Evolutionary conservation across 179 eudicot genomes (phyloP).

Genomic region (Sideroxylon spinosum): DNA sequence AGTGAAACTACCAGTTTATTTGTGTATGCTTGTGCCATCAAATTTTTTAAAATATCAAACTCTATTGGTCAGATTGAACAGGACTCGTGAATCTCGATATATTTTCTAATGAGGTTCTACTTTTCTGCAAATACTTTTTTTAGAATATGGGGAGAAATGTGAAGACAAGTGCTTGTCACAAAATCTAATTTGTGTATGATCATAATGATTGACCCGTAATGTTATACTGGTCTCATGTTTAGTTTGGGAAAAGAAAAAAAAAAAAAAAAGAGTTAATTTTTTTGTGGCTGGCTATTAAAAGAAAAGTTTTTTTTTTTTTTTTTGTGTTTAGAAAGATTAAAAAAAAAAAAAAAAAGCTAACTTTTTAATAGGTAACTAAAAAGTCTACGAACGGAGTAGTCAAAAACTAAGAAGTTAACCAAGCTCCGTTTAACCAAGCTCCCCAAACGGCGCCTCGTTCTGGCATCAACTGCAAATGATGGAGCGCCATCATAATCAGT

Average conservation of each 20-base stretch:
- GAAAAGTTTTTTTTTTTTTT: too few relatives aligned
- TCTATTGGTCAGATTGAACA: background rate
- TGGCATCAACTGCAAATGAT: background rate
- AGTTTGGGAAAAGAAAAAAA: too few relatives aligned
- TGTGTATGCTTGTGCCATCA: background rate
- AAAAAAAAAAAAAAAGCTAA: too few relatives aligned
- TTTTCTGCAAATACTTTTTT: background rate
- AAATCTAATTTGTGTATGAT: background rate
- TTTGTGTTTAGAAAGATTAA: too few relatives aligned
- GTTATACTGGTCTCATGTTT: background rate
- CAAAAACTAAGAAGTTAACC: too few relatives aligned
- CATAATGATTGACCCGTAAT: background rate
- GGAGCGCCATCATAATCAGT: too few relatives aligned
- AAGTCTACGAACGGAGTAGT: too few relatives aligned
- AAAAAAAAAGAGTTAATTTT: too few relatives aligned
- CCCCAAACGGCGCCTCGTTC: background rate
- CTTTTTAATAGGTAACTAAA: too few relatives aligned
- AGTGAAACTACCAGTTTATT: background rate
- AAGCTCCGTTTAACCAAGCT: too few relatives aligned
- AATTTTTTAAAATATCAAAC: background rate
- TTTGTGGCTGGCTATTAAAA: too few relatives aligned
- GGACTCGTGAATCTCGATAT: background rate
- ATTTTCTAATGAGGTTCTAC: background rate
- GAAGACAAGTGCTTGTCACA: background rate
- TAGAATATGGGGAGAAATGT: background rate